phyloP scores from a whole-genome alignment of 73 alveolate species.

The Paramecium pentaurelia region DNA sequence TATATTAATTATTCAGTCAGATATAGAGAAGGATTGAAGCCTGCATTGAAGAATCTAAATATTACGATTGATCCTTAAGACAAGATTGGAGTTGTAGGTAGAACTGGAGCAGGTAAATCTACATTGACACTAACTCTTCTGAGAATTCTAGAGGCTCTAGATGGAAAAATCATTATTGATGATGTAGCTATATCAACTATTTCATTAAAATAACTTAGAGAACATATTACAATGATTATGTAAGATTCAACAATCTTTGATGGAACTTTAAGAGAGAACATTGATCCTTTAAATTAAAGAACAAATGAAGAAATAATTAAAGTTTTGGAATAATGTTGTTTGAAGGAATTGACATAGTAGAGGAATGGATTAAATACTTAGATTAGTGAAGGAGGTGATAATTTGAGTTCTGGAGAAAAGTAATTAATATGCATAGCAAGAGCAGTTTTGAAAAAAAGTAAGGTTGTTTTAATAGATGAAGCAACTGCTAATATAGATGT shows the following conservation, averaged over 20 bases:
- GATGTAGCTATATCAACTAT: constrained; percentile 76
- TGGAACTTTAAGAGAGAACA: constrained; percentile 86
- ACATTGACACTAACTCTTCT: constrained; percentile 81
- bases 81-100: constrained; percentile 94
- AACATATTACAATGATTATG: constrained; percentile 86
- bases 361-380: constrained; percentile 78
- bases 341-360: constrained; percentile 70
- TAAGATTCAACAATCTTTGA: constrained; percentile 90
- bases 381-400: constrained; percentile 89
- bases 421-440: constrained; percentile 88
- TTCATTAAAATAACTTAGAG: constrained; percentile 76
- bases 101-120: constrained; percentile 97
- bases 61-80: constrained; percentile 71
- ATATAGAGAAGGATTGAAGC: constrained; percentile 74
- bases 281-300: constrained; percentile 81
- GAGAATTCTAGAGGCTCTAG: constrained; percentile 85
- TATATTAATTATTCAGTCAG: constrained; percentile 70
- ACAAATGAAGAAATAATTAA: constrained; percentile 70
- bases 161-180: constrained; percentile 79
- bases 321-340: constrained; percentile 72
- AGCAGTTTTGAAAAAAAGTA: constrained; percentile 70
- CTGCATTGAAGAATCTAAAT: constrained; percentile 68
- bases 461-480: constrained; percentile 66
- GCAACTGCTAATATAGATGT: constrained; percentile 74
- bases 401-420: constrained; percentile 93